Base-by-base conservation (phyloP, 345 rosid genomes). In the Camelina laxa region DNA sequence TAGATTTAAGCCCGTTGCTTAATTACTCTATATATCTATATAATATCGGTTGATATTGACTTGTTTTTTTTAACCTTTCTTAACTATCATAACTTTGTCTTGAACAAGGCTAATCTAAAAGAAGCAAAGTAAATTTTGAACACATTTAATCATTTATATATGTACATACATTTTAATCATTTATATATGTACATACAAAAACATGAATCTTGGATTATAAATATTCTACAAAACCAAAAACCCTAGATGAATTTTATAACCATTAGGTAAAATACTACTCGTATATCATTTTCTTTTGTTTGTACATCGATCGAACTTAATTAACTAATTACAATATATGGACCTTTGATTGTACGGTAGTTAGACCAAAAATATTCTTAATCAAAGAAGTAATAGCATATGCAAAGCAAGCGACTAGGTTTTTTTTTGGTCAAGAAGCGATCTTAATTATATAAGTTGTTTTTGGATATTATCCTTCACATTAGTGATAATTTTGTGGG, bases 201-300 rank as follows among this genome's bases (percentile, higher is more conserved):
- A 51, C 58, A 35, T 62, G 35, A 48, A 35, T 60, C 35, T 47
- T 31, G 5, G 16, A 59, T 35, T 10, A 31, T 6, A 56, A 7
- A 4, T n/a, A n/a, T 50, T 17, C 33, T 16, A 4, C 17, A 12
- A 57, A 42, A 33, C 33, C 31, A 27, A 17, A 67, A 44, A 58
- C 13, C 21, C 41, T 22, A 49, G 14, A 24, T 49, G 6, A 17
- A 15, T 15, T 22, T 53, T 22, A 9, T 36, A 51, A 14, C 62
- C 14, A 54, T 44, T 51, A 53, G 21, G 63, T 24, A 16, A 59
- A 49, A 17, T 64, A 51, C 38, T 27, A 69, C 24, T 39, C 24
- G 2, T 22, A 22, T 22, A 22, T 61, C 31, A 30, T 41, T 22
- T 63, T 21, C 11, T 63, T 7, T 19, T 63, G 12, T 30, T 51